phyloP scores from a whole-genome alignment of 176 grass and related monocot genomes.

The Aegilops umbellulata region DNA sequence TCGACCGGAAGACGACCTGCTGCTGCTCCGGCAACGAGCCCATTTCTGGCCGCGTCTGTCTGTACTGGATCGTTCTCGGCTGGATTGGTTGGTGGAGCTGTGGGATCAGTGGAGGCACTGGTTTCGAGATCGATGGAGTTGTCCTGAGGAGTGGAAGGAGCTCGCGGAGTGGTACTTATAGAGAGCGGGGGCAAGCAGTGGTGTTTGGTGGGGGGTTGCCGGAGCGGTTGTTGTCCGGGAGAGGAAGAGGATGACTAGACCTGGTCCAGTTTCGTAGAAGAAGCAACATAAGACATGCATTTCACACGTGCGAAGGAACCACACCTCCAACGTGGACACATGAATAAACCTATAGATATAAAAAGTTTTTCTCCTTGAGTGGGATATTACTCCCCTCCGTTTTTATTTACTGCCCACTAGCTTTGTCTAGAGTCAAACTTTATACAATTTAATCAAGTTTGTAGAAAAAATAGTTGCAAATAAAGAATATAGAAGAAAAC shows the following conservation, averaged over 20 bases:
- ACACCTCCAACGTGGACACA: too few species aligned
- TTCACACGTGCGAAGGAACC: too few species aligned
- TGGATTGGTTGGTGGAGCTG: constrained; percentile 5
- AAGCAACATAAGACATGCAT: too few species aligned
- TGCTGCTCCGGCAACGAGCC: constrained; percentile 1
- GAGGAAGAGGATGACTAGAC: background rate
- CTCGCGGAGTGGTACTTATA: background rate
- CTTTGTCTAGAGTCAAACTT: too few species aligned
- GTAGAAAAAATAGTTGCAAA: too few species aligned
- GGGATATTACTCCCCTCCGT: too few species aligned
- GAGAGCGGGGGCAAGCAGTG: background rate
- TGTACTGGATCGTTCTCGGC: background rate
- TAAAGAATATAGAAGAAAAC: too few species aligned
- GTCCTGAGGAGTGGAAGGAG: constrained; percentile 28
- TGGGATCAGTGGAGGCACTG: background rate
- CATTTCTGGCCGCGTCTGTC: background rate
- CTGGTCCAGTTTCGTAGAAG: background rate
- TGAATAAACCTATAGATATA: too few species aligned
- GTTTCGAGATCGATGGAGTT: too few species aligned
- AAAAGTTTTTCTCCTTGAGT: too few species aligned
- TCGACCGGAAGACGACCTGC: constrained; percentile 43
- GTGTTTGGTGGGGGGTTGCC: background rate
- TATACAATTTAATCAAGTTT: too few species aligned
- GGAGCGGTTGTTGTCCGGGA: background rate
- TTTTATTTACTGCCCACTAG: too few species aligned